A percentile compares a stretch with the other conserved stretches of the same genome.
phyloP scores from a whole-genome alignment of 2,329 filamentous ascomycete genomes.

The Lecanicillium sp. region DNA sequence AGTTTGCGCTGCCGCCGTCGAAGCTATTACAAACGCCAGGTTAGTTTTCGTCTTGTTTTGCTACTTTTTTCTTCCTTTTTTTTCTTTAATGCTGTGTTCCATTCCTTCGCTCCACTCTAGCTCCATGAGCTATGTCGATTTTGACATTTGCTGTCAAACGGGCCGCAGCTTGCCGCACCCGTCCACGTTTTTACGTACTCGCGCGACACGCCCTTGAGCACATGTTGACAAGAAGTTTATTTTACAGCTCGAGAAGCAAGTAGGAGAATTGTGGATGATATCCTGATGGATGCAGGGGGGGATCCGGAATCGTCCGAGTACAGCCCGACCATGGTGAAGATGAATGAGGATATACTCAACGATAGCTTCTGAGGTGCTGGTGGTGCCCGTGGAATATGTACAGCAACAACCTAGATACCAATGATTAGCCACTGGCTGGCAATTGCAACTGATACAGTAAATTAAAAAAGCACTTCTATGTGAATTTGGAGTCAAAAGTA shows the following conservation, averaged over 20 bases:
- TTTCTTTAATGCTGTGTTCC: too few relatives aligned
- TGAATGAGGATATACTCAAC: slow-evolving; percentile 54
- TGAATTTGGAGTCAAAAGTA: too few relatives aligned
- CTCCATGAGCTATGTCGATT: not conserved
- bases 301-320: slow-evolving; percentile 48
- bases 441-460: too few relatives aligned
- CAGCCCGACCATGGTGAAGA: slow-evolving; percentile 58
- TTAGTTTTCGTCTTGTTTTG: slow-evolving; percentile 28
- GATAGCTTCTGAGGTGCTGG: slow-evolving; percentile 49
- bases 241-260: slow-evolving; percentile 66
- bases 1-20: slow-evolving; percentile 72
- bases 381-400: too few relatives aligned
- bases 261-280: slow-evolving; percentile 71
- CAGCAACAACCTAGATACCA: too few relatives aligned
- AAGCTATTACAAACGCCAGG: slow-evolving; percentile 74
- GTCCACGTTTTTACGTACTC: slow-evolving; percentile 3
- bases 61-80: slow-evolving; percentile 2
- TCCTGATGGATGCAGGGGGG: slow-evolving; percentile 68
- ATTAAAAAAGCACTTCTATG: too few relatives aligned
- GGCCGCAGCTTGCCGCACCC: not conserved
- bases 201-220: not conserved
- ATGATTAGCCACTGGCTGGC: not conserved
- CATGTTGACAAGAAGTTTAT: slow-evolving; percentile 11
- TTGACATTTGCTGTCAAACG: not conserved
- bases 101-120: too few relatives aligned